These are phyloP conservation scores for Xerocomus brunneocitrinus DNA, from an alignment of 768 basidiomycete species.

Conservation along the genomic window DNA sequence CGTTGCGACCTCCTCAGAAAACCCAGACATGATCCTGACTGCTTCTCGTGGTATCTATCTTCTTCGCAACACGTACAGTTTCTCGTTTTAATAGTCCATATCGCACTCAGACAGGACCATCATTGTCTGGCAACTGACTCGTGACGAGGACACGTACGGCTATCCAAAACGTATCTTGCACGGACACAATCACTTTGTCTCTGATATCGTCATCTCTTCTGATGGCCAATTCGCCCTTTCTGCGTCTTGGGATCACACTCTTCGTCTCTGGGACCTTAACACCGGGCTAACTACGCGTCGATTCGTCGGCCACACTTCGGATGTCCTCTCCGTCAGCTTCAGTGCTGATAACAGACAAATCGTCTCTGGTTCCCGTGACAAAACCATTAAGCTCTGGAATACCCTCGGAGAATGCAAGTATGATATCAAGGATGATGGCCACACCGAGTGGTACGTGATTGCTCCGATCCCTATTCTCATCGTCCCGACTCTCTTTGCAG, in stretches of 20 bases:
- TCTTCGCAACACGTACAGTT: slow-evolving; percentile 1
- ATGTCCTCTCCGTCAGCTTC: slow-evolving; percentile 99
- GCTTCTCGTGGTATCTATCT: slow-evolving; percentile 82
- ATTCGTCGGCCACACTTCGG: slow-evolving; percentile 96
- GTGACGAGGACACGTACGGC: slow-evolving; percentile 86
- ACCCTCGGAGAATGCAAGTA: slow-evolving; percentile 99
- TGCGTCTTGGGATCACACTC: slow-evolving; percentile 99
- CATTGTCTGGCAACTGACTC: slow-evolving; percentile 98
- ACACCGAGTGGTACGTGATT: slow-evolving; percentile 78
- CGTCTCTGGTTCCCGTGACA: slow-evolving; percentile 96
- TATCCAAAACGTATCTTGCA: slow-evolving; percentile 96
- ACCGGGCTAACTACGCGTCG: slow-evolving; percentile 93
- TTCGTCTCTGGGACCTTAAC: slow-evolving; percentile 99
- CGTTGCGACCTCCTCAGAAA: slow-evolving; percentile 96
- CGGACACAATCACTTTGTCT: slow-evolving; percentile 99
- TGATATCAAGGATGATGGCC: slow-evolving; percentile 98
- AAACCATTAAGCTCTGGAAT: slow-evolving; percentile 99
- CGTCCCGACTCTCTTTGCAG: slow-evolving; percentile 35
- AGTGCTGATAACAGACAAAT: slow-evolving; percentile 99
- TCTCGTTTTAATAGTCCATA: slow-evolving; percentile 18
- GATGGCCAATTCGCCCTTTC: slow-evolving; percentile 99
- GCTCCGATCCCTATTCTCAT: neutral
- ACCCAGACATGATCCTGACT: slow-evolving; percentile 98
- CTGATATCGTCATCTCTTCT: slow-evolving; percentile 97
- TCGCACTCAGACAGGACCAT: slow-evolving; percentile 98